These are phyloP conservation scores for Melampsora americana DNA, from an alignment of 1,284 basidiomycete genomes.

Conservation along the genomic window DNA sequence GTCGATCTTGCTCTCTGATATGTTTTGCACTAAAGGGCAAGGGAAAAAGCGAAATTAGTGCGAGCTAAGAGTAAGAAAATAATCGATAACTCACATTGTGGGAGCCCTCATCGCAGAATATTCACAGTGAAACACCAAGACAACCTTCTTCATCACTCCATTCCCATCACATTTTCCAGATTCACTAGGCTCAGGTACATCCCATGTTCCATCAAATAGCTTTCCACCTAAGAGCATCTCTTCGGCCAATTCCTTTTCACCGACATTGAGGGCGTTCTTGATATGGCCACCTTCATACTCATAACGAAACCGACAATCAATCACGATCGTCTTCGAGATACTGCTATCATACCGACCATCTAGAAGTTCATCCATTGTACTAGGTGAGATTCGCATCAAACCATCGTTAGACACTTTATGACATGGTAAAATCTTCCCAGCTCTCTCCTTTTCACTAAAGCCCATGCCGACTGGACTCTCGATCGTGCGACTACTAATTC, in stretches of 20 bases:
- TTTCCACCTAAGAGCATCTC: slow-evolving; percentile 60
- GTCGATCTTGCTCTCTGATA: slow-evolving; percentile 82
- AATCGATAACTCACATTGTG: slow-evolving; percentile 69
- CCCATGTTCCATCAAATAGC: slow-evolving; percentile 49
- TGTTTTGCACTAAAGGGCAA: slow-evolving; percentile 70
- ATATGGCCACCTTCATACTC: slow-evolving; percentile 94
- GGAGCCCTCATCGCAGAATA: slow-evolving; percentile 93
- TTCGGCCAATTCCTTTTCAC: slow-evolving; percentile 75
- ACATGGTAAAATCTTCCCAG: slow-evolving; percentile 90
- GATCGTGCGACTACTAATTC: neutral
- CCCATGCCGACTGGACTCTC: slow-evolving; percentile 45
- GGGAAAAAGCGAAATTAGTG: slow-evolving; percentile 45
- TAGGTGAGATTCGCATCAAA: slow-evolving; percentile 78
- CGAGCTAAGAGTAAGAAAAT: slow-evolving; percentile 16
- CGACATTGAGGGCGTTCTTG: slow-evolving; percentile 84
- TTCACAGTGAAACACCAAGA: slow-evolving; percentile 97
- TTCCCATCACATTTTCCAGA: slow-evolving; percentile 66
- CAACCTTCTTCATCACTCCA: slow-evolving; percentile 64
- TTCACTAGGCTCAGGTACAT: slow-evolving; percentile 70
- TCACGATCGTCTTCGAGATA: slow-evolving; percentile 70
- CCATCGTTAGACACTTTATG: slow-evolving; percentile 90
- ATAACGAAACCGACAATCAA: slow-evolving; percentile 97
- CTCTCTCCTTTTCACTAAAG: slow-evolving; percentile 86
- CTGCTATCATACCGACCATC: slow-evolving; percentile 66
- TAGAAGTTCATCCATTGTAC: slow-evolving; percentile 67